A percentile compares a stretch with the other conserved stretches of the same genome.
Conservation (phyloP, 768 basidiomycete species). For the Clitopilus passeckerianus region DNA sequence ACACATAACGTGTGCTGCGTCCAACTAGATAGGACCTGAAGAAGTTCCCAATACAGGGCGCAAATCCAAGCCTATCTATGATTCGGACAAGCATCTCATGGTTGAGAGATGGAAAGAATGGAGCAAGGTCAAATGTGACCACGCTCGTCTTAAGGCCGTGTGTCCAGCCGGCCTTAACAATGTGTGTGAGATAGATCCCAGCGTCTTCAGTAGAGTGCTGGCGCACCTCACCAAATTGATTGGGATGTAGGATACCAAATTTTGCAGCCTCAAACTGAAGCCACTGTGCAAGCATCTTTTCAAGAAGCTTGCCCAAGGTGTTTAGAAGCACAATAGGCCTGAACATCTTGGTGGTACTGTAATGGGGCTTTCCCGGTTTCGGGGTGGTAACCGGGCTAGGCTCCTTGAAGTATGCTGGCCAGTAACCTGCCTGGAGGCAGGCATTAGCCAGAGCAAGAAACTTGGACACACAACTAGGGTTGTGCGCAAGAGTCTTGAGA, state of each 20-base stretch:
- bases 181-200: background rate
- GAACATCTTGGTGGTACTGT: background rate
- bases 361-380: constrained; percentile 2
- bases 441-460: background rate
- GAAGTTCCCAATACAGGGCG: too few relatives aligned
- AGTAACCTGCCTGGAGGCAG: background rate
- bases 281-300: background rate
- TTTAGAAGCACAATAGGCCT: constrained; percentile 2
- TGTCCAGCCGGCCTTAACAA: background rate
- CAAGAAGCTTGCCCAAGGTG: constrained; percentile 1
- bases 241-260: background rate
- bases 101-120: background rate
- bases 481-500: background rate
- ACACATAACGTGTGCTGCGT: too few relatives aligned
- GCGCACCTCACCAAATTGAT: constrained; percentile 1
- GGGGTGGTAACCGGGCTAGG: background rate
- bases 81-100: too few relatives aligned
- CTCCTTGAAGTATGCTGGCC: background rate
- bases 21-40: too few relatives aligned
- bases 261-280: background rate
- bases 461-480: background rate
- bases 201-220: constrained; percentile 1
- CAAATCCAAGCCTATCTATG: too few relatives aligned
- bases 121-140: background rate
- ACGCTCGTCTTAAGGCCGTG: background rate